Conservation (phyloP, 1,284 basidiomycete genomes). For the Trichosporon ovoides region DNA sequence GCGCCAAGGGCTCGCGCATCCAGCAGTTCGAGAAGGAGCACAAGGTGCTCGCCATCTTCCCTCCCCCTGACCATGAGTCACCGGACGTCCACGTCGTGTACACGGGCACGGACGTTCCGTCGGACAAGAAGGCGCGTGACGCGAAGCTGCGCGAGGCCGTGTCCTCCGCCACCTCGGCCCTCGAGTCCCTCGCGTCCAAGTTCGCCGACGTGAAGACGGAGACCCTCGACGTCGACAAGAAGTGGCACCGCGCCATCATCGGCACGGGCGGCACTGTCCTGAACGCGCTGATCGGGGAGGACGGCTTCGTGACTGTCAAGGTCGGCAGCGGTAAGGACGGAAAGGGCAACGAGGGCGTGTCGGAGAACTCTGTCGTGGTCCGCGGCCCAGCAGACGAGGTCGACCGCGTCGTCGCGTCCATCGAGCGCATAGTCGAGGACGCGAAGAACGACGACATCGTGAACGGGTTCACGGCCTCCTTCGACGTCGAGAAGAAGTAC, state of each 20-base stretch:
- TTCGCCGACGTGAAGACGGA: conserved; percentile 80
- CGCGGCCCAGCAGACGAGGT: conserved; percentile 83
- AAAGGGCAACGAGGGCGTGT: conserved; percentile 48
- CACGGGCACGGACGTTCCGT: conserved; percentile 55
- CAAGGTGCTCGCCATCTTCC: conserved; percentile 78
- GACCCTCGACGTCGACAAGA: conserved; percentile 73
- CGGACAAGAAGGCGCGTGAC: conserved; percentile 52
- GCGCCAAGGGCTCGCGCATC: conserved; percentile 76
- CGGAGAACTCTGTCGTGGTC: conserved; percentile 71
- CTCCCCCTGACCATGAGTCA: conserved; percentile 58
- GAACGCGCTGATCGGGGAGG: conserved; percentile 86
- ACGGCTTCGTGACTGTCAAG: conserved; percentile 81
- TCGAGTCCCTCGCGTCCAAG: conserved; percentile 72
- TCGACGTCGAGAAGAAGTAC: conserved; percentile 81
- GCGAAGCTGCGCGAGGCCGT: conserved; percentile 72
- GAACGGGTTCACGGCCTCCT: conserved; percentile 79
- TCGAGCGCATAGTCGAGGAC: conserved; percentile 79
- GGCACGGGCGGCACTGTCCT: conserved; percentile 79
- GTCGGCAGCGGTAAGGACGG: conserved; percentile 52
- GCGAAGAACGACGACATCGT: conserved; percentile 92
- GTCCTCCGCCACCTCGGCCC: conserved; percentile 67
- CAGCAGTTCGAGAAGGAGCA: conserved; percentile 71
- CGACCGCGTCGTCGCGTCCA: conserved; percentile 76
- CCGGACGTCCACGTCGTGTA: conserved; percentile 76
- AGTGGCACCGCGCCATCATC: conserved; percentile 82